Conservation (phyloP, 495 filamentous ascomycete species). For the Lentithecium fluviatile region DNA sequence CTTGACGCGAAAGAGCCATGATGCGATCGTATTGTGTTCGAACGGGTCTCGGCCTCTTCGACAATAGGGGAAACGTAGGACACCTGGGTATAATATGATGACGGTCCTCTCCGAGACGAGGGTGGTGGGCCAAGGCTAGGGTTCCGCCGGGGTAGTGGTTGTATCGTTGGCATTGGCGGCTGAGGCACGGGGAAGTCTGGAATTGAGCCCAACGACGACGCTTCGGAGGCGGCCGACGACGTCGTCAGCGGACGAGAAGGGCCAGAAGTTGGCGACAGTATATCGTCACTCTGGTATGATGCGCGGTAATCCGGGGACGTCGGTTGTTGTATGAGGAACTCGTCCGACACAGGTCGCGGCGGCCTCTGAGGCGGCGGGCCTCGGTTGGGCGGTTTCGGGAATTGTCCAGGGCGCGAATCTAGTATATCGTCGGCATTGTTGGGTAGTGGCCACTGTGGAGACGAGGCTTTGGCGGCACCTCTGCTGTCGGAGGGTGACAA, state of each 20-base stretch:
- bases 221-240: conserved; percentile 30
- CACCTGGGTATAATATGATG: conserved; percentile 68
- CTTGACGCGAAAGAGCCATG: conserved; percentile 80
- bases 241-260: conserved; percentile 35
- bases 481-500: conserved; percentile 13
- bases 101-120: conserved; percentile 65
- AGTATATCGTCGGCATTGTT: conserved; percentile 19
- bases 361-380: conserved; percentile 67
- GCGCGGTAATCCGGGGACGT: conserved; percentile 15
- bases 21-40: conserved; percentile 49
- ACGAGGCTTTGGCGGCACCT: conserved; percentile 12
- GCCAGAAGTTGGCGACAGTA: conserved; percentile 28
- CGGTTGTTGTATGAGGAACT: conserved; percentile 41
- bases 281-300: conserved; percentile 32
- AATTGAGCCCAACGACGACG: conserved; percentile 56
- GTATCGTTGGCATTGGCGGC: conserved; percentile 37
- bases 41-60: conserved; percentile 64
- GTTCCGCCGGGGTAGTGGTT: conserved; percentile 51
- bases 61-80: conserved; percentile 86
- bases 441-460: conserved; percentile 32
- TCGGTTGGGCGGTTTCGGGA: conserved; percentile 19
- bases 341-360: conserved; percentile 56
- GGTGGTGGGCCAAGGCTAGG: conserved; percentile 64
- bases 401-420: conserved; percentile 1
- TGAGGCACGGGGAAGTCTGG: conserved; percentile 59